These are phyloP conservation scores for Ascochyta viciae-villosae DNA, from an alignment of 2,329 filamentous ascomycete species.

Conservation along the genomic window DNA sequence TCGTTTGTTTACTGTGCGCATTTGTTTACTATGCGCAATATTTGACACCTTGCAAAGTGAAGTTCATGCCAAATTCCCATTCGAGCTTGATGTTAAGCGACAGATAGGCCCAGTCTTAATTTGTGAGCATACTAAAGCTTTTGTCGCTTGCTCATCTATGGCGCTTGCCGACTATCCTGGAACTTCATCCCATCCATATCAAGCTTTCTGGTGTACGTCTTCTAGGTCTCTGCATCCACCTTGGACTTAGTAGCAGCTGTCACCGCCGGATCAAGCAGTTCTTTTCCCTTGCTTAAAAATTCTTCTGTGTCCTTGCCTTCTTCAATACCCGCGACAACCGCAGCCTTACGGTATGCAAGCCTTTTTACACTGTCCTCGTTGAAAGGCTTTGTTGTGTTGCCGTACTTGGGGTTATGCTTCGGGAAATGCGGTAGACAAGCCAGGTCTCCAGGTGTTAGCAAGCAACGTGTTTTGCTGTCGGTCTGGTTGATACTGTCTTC, in stretches of 20 bases:
- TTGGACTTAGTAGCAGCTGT: not conserved
- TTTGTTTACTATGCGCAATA: no score
- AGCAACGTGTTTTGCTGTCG: constrained; percentile 17
- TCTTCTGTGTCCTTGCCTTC: not conserved
- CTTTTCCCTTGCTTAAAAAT: not conserved
- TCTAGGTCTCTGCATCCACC: not conserved
- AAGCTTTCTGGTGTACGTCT: not conserved
- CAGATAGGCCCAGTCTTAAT: no score
- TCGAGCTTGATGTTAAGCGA: no score
- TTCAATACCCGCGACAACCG: not conserved
- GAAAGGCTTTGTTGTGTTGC: constrained; percentile 25
- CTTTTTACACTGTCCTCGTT: constrained; percentile 9
- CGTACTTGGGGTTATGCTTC: constrained; percentile 20
- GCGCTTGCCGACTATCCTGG: not conserved
- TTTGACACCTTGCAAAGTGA: no score
- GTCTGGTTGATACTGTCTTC: constrained; percentile 20
- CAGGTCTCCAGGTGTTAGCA: constrained; percentile 16
- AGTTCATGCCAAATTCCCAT: no score
- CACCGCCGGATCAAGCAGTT: not conserved
- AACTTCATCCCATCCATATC: not conserved
- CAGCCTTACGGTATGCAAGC: not conserved
- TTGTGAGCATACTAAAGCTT: no score
- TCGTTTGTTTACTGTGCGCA: no score
- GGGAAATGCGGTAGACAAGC: constrained; percentile 17
- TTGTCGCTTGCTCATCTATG: not conserved